Conservation (phyloP, 2,329 filamentous ascomycete species). For the Fusarium dlaminii region DNA sequence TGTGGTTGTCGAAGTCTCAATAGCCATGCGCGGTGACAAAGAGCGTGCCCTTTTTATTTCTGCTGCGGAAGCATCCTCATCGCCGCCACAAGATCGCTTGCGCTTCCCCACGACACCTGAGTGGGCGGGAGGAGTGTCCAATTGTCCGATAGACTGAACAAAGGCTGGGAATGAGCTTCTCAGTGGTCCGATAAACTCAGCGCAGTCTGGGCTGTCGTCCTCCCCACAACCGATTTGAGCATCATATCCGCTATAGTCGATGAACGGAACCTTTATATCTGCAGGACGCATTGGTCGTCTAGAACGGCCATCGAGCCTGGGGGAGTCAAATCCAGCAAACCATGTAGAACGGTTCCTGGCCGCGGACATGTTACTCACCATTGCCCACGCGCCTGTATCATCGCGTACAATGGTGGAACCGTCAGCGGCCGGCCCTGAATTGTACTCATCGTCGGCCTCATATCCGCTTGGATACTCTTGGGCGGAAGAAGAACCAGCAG, state of each 20-base stretch:
- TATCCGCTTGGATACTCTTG: neutral
- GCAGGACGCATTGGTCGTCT: neutral
- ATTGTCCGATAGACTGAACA: neutral
- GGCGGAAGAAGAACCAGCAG: neutral
- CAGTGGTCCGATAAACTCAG: neutral
- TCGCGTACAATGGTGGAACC: neutral
- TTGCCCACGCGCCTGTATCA: neutral
- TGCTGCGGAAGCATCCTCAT: neutral
- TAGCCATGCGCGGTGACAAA: neutral
- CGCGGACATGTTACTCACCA: neutral
- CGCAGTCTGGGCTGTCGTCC: neutral
- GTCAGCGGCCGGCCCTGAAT: neutral
- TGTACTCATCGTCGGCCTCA: neutral
- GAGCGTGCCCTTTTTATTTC: slow-evolving; percentile 1
- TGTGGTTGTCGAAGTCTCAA: neutral
- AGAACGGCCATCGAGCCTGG: neutral
- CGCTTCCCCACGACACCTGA: neutral
- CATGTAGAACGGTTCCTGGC: neutral
- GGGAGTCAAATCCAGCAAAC: neutral
- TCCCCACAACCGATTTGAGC: neutral
- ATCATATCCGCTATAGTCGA: neutral
- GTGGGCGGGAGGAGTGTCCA: neutral
- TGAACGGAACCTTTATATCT: neutral
- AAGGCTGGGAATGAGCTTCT: neutral
- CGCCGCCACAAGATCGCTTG: neutral